Percentiles rank a stretch among this genome's conserved stretches.
phyloP scores from a whole-genome alignment of 2,329 filamentous ascomycete genomes.

The Thelonectria blattea region DNA sequence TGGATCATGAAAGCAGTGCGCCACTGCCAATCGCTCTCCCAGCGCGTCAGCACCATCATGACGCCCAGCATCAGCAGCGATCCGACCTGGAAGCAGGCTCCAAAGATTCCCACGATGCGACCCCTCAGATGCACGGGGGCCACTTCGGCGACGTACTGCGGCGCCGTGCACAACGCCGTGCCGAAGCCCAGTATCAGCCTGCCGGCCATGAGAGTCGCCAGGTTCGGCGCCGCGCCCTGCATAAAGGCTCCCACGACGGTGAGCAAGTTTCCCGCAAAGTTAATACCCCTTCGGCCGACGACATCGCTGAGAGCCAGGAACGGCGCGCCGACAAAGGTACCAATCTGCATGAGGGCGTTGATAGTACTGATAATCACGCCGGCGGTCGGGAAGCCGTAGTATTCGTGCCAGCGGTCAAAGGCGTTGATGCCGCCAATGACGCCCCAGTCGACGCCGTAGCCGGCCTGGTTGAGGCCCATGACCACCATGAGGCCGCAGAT shows the following conservation, averaged over 20 bases:
- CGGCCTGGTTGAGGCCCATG: constrained; percentile 17
- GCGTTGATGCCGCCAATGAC: constrained; percentile 35
- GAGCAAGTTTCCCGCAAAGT: constrained; percentile 29
- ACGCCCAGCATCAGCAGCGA: constrained; percentile 31
- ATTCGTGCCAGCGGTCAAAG: constrained; percentile 29
- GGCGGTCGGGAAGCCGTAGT: constrained; percentile 31
- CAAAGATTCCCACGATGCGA: constrained; percentile 31
- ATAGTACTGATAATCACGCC: constrained; percentile 31
- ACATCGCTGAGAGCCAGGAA: constrained; percentile 30
- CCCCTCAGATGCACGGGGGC: constrained; percentile 31
- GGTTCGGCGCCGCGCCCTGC: constrained; percentile 30
- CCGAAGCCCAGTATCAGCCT: constrained; percentile 32
- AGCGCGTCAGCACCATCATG: constrained; percentile 34
- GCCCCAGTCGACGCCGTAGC: constrained; percentile 35
- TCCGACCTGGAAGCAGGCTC: constrained; percentile 34
- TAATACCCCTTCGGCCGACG: constrained; percentile 32
- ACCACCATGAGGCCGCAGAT: constrained; percentile 27
- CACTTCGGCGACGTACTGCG: constrained; percentile 34
- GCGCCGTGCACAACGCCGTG: constrained; percentile 32
- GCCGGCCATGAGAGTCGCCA: constrained; percentile 27
- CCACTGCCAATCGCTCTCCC: constrained; percentile 35
- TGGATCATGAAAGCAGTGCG: constrained; percentile 31
- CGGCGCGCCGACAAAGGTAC: constrained; percentile 31
- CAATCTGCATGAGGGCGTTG: constrained; percentile 35
- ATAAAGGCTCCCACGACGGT: constrained; percentile 31